phyloP scores from a whole-genome alignment of 768 basidiomycete species.

The Pleurotus pulmonarius region DNA sequence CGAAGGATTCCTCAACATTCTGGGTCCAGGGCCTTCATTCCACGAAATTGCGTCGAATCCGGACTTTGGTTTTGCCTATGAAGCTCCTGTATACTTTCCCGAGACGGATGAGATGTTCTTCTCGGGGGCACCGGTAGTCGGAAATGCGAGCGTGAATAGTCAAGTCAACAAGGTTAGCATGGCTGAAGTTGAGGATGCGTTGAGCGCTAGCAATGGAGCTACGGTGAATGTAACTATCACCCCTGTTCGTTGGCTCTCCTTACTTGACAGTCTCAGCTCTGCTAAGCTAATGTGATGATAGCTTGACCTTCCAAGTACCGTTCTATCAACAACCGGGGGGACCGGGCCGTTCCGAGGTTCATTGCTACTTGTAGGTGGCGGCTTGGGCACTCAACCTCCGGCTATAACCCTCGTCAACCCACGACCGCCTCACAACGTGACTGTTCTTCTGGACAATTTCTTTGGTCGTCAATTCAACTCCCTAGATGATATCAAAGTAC shows the following conservation, averaged over 20 bases:
- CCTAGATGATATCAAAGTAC: conserved; percentile 73
- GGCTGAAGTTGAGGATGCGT: conserved; percentile 45
- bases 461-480: conserved; percentile 81
- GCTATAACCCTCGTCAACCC: conserved; percentile 66
- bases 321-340: conserved; percentile 73
- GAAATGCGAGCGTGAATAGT: conserved; percentile 46
- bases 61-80: conserved; percentile 71
- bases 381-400: conserved; percentile 60
- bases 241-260: conserved; percentile 23
- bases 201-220: conserved; percentile 27
- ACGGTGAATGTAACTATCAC: conserved; percentile 46
- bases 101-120: conserved; percentile 71
- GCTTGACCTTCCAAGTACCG: conserved; percentile 43
- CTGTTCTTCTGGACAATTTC: conserved; percentile 72
- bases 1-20: conserved; percentile 50
- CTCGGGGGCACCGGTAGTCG: conserved; percentile 53
- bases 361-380: conserved; percentile 60
- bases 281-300: neutral
- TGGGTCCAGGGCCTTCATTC: conserved; percentile 56
- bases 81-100: conserved; percentile 67
- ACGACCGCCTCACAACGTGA: conserved; percentile 56
- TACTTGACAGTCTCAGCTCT: neutral
- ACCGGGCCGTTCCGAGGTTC: conserved; percentile 58
- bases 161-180: conserved; percentile 60
- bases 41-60: conserved; percentile 56